A percentile compares a stretch with the other conserved stretches of the same genome.
Evolutionary conservation across 2,329 filamentous ascomycete species (phyloP).

Genomic region (Talaromyces amestolkiae): DNA sequence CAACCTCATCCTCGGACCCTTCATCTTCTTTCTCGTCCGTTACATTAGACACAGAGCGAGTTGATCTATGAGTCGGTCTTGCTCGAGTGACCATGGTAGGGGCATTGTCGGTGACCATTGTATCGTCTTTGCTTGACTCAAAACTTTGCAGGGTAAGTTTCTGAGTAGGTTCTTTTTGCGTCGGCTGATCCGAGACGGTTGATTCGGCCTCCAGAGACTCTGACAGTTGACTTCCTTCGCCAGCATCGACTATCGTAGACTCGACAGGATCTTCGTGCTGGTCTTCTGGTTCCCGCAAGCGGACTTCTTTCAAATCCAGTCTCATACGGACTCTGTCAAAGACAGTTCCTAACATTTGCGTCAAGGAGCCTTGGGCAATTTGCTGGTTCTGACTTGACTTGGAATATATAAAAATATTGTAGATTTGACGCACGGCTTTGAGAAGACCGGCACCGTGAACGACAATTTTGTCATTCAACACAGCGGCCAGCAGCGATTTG

Average conservation of each 20-base stretch:
- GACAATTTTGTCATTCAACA: conserved; percentile 97
- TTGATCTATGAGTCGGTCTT: conserved; percentile 48
- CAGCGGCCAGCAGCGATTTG: conserved; percentile 90
- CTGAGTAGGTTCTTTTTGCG: conserved; percentile 54
- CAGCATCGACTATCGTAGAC: conserved; percentile 37
- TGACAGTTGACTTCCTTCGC: conserved; percentile 45
- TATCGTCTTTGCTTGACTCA: conserved; percentile 66
- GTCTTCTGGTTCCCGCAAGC: conserved; percentile 49
- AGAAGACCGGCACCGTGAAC: conserved; percentile 93
- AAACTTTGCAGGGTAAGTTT: conserved; percentile 69
- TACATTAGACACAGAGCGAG: conserved; percentile 40
- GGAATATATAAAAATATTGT: conserved; percentile 97
- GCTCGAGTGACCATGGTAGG: conserved; percentile 65
- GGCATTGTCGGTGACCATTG: conserved; percentile 64
- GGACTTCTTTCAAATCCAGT: conserved; percentile 80
- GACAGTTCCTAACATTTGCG: conserved; percentile 97
- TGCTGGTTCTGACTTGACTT: conserved; percentile 94
- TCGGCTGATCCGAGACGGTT: conserved; percentile 40
- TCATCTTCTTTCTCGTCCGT: conserved; percentile 43
- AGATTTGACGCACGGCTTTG: conserved; percentile 95
- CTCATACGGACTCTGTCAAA: conserved; percentile 90
- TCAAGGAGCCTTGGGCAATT: conserved; percentile 92
- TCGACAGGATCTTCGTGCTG: conserved; percentile 34
- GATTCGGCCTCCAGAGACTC: conserved; percentile 45
- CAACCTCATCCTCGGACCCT: conserved; percentile 64